Base-by-base conservation (phyloP, 2,329 filamentous ascomycete genomes). In the Ilyonectria destructans region DNA sequence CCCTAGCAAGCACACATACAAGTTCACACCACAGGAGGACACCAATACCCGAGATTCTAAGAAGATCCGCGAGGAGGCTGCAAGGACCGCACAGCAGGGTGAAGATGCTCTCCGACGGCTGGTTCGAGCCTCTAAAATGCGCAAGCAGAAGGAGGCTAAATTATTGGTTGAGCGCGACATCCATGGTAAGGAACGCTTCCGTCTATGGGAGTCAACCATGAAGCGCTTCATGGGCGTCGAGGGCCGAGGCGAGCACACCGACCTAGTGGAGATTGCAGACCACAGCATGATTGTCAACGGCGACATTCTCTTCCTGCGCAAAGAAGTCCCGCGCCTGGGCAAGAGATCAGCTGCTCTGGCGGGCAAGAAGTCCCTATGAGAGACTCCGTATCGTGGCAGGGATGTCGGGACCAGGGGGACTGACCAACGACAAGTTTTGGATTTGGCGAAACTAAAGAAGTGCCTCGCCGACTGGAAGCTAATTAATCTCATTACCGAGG, bases 251-350 rank as follows among this genome's bases (percentile, higher is more conserved):
- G 74, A 81, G 62, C 68, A 79, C 35, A 78, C 79, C 15, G 82
- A 81, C 31, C 77, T 83, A 48, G 78, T 82, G 19, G 88, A 90
- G 71, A 88, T 87, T 73, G 87, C 88, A 2, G 89, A 91, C 66
- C 85, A 89, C 71, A 91, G 88, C 75, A 90, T 90, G 83, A 89
- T 91, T 77, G 89, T 91, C 37, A 90, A 91, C 69, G 84, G 87
- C 2, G 86, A 89, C 29, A 82, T 82, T 59, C 78, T 80, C 10
- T 88, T 87, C 68, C 81, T 85, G 49, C 85, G 89, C 46, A 87
- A 87, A 69, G 87, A 89, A 68, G 77, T 88, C 10, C 84, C 85
- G 4, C 83, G 86, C 33, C 74, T 81, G n/a, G 83, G 82, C 9
- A 85, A 85, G 69, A 82, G 85, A 65, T 74, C 78, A 26, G 77